Base-by-base conservation (phyloP, 805 yeast species). In the Yarrowia divulgata region DNA sequence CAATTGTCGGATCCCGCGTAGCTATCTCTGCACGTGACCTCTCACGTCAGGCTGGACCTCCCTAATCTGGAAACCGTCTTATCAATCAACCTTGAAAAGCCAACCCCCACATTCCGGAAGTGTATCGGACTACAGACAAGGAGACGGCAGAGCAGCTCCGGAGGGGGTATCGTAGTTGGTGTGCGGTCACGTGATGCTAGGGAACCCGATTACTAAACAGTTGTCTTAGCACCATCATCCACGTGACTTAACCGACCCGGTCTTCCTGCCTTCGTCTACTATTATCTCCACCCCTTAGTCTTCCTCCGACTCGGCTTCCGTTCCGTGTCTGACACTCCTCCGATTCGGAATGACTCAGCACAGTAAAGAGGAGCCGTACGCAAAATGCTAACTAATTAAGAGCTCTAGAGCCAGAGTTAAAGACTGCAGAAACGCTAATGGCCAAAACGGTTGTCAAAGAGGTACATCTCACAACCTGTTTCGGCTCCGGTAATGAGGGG, bases 61-160 rank as follows among this genome's bases (percentile, higher is more conserved):
- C 55, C 39, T 32, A 4, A 16, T 49, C 6, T 9, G 18, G 43
- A 18, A 35, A 54, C 10, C 32, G 34, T 34, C 57, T 54, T 54
- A 54, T 54, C 58, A 54, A 49, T 48, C 55, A n/a, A 23, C 50
- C 23, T 34, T 32, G 37, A 13, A 8, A n/a, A 23, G 29, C 29
- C 39, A 46, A 54, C 58, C 58, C 58, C 58, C 58, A 54, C 58
- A 54, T 54, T 35, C 58, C 58, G 58, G 58, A 54, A 54, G 32
- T 19, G 58, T 19, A 19, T 54, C 58, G 58, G 58, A 35, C 13
- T 2, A 3, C 9, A 13, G 18, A 54, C 58, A 54, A 54, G 58
- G 58, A 54, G 34, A 54, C 58, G 58, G 58, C 58, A 8, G 9
- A 34, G n/a, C 6, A 6, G 43, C 29, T 54, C 58, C 58, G 58